Percentiles rank a stretch among this genome's conserved stretches.
phyloP scores from a whole-genome alignment of 768 basidiomycete genomes.

The Boletus rufocinnamomeus region DNA sequence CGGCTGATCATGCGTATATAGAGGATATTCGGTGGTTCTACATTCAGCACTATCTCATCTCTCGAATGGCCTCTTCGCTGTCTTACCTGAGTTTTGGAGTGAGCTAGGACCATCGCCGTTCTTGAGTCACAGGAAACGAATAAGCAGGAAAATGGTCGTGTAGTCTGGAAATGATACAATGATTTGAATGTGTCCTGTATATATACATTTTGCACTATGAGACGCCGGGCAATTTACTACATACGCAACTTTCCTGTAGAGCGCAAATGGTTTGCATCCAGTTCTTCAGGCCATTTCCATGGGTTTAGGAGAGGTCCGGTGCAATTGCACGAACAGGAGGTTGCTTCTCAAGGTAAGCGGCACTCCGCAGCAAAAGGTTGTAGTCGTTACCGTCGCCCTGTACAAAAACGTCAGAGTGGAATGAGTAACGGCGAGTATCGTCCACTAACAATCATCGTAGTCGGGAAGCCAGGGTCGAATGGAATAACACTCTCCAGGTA shows the following conservation, averaged over 20 bases:
- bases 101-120: not conserved
- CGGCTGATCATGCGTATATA: not conserved
- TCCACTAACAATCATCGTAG: conserved; percentile 34
- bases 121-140: not conserved
- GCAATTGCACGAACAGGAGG: conserved; percentile 8
- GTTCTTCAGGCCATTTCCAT: not conserved
- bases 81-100: not conserved
- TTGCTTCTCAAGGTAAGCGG: conserved; percentile 25
- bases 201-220: not conserved
- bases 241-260: not conserved
- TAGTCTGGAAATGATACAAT: not conserved
- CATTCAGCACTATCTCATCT: not conserved
- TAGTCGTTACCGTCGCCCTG: conserved; percentile 33
- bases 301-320: conserved; percentile 2
- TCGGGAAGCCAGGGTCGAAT: conserved; percentile 44
- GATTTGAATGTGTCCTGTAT: not conserved
- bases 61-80: not conserved
- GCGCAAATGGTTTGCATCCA: not conserved
- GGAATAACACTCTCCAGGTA: conserved; percentile 39
- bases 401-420: conserved; percentile 1
- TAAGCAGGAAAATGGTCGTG: too few relatives aligned
- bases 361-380: conserved; percentile 1
- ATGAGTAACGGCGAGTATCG: not conserved
- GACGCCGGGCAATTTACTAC: too few relatives aligned
- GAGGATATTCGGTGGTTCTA: not conserved